A percentile compares a stretch with the other conserved stretches of the same genome.
Evolutionary conservation across 441 rosid genomes (phyloP).

Genomic region (Erodium texanum): DNA sequence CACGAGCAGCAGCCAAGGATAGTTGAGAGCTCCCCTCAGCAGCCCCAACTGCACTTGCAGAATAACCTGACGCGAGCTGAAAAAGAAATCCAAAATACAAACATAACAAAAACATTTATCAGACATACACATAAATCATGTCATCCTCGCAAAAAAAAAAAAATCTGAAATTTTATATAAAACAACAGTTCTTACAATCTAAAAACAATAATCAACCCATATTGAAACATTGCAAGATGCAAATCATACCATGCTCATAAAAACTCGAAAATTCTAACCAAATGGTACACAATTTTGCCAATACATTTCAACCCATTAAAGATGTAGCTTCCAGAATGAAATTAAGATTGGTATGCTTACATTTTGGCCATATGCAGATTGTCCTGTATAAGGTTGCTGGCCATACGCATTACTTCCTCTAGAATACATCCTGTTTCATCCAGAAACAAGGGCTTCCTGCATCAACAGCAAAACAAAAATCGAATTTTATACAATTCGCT

Average conservation of each 20-base stretch:
- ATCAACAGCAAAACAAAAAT: constrained; percentile 13
- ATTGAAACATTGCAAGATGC: background rate
- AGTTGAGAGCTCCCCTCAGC: constrained; percentile 59
- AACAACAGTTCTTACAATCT: background rate
- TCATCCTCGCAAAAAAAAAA: background rate
- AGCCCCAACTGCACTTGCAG: constrained; percentile 61
- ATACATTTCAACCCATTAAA: background rate
- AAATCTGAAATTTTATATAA: background rate
- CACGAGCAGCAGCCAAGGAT: constrained; percentile 47
- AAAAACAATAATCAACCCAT: background rate
- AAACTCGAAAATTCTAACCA: background rate
- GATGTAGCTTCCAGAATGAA: background rate
- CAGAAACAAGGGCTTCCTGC: constrained; percentile 9
- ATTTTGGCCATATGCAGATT: constrained; percentile 73
- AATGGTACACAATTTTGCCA: background rate
- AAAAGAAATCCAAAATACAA: constrained; percentile 10
- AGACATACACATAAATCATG: background rate
- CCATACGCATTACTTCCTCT: constrained; percentile 74
- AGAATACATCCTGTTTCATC: constrained; percentile 48
- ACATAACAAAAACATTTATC: background rate
- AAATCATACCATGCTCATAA: background rate
- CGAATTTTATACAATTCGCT: background rate
- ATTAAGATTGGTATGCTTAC: constrained; percentile 33
- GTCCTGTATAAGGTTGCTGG: constrained; percentile 58
- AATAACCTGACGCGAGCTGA: constrained; percentile 56